Conservation (phyloP, 2,329 filamentous ascomycete genomes). For the Beauveria sp. region DNA sequence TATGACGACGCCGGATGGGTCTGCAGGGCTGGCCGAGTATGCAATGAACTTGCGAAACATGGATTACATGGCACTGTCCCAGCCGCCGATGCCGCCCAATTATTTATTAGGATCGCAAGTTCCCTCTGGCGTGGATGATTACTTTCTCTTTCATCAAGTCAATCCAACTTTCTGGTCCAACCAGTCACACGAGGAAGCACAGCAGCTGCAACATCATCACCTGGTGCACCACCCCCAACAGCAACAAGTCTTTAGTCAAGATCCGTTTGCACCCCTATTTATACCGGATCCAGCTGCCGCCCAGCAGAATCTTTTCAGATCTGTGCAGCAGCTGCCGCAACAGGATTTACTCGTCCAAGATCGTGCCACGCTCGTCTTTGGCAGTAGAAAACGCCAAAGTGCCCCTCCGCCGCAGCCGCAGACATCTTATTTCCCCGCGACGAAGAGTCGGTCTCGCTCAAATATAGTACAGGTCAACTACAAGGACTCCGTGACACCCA, state of each 20-base stretch:
- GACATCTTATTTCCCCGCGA: neutral
- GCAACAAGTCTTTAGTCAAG: neutral
- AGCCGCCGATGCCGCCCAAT: conserved; percentile 12
- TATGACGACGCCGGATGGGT: conserved; percentile 16
- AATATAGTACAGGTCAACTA: neutral
- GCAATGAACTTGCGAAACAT: conserved; percentile 28
- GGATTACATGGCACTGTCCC: conserved; percentile 20
- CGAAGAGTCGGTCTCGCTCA: neutral
- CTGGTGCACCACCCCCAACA: neutral
- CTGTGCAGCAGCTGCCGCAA: neutral
- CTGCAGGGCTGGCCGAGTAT: conserved; percentile 26
- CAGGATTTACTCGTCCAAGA: neutral
- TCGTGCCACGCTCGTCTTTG: neutral
- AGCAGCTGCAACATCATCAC: neutral
- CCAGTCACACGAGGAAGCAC: neutral
- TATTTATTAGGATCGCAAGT: conserved; percentile 20
- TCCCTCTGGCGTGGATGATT: neutral
- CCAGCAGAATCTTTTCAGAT: neutral
- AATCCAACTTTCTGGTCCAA: neutral
- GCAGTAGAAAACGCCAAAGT: neutral
- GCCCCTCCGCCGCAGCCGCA: neutral
- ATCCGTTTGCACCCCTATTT: neutral
- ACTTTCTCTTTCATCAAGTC: neutral
- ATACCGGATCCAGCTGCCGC: neutral
- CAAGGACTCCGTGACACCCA: neutral